Conservation (phyloP, 805 yeast genomes). For the Saccharomycopsis javanensis region DNA sequence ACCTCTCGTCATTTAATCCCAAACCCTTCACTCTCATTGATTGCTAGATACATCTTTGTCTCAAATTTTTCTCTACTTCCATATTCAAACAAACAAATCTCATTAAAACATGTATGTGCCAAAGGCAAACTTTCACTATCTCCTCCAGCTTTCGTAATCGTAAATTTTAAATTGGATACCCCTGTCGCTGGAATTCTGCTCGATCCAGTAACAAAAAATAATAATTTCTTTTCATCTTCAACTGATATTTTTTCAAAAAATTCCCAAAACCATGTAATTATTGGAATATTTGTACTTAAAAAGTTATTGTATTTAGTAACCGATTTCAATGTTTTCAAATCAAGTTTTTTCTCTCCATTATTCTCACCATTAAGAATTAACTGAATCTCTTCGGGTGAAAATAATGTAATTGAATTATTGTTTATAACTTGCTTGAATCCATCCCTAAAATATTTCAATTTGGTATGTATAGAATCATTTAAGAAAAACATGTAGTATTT, state of each 20-base stretch:
- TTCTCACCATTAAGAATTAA: constrained; percentile 68
- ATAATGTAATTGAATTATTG: constrained; percentile 69
- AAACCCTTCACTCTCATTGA: constrained; percentile 78
- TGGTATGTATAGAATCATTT: constrained; percentile 40
- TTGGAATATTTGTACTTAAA: constrained; percentile 26
- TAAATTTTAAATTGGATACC: constrained; percentile 60
- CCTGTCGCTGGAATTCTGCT: constrained; percentile 94
- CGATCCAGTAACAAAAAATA: constrained; percentile 80
- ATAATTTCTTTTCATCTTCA: constrained; percentile 47
- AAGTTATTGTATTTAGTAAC: constrained; percentile 72
- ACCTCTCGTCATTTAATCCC: constrained; percentile 45
- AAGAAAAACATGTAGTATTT: constrained; percentile 54
- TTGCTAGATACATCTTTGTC: constrained; percentile 54
- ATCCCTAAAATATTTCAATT: constrained; percentile 46
- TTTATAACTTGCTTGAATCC: constrained; percentile 76
- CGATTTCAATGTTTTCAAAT: constrained; percentile 53
- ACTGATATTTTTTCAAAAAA: constrained; percentile 40
- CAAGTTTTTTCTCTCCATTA: constrained; percentile 38
- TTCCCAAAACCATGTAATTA: constrained; percentile 84
- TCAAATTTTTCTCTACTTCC: constrained; percentile 41
- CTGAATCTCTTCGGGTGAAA: constrained; percentile 76
- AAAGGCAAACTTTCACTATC: constrained; percentile 53
- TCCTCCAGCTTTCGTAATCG: constrained; percentile 46
- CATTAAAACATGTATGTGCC: constrained; percentile 94
- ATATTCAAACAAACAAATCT: constrained; percentile 68